These are phyloP conservation scores for Mucuna pruriens DNA, from an alignment of 306 rosid genomes.

Conservation along the genomic window DNA sequence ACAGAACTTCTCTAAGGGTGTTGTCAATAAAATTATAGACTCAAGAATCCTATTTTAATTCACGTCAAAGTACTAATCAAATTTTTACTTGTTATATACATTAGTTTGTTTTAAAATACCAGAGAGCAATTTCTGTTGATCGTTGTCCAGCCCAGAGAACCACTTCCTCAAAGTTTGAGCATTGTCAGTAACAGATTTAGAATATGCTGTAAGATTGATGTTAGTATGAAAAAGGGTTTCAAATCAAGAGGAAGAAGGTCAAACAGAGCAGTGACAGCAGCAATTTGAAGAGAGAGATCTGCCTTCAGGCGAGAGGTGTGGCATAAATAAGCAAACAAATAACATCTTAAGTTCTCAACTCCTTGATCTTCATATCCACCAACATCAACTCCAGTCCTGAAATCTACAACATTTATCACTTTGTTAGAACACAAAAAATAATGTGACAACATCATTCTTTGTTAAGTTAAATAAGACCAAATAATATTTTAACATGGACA, in stretches of 20 bases:
- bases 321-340: constrained; percentile 54
- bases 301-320: constrained; percentile 41
- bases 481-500: not conserved
- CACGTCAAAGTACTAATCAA: constrained; percentile 35
- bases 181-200: constrained; percentile 46
- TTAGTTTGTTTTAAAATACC: constrained; percentile 45
- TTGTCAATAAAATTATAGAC: constrained; percentile 15
- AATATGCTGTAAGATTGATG: constrained; percentile 31
- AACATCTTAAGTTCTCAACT: constrained; percentile 59
- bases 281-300: constrained; percentile 59
- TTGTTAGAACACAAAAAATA: constrained; percentile 8
- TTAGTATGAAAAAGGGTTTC: constrained; percentile 56
- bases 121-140: constrained; percentile 58
- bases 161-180: constrained; percentile 56
- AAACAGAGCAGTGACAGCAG: constrained; percentile 57
- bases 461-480: not conserved
- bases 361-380: constrained; percentile 73
- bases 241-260: constrained; percentile 63
- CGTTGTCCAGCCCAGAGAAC: constrained; percentile 64
- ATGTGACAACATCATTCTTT: not conserved
- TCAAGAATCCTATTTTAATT: constrained; percentile 27
- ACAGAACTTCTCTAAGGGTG: constrained; percentile 26
- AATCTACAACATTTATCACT: constrained; percentile 29
- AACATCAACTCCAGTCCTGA: constrained; percentile 74
- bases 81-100: constrained; percentile 28